phyloP scores from a whole-genome alignment of 805 yeast species.

The Nematodospora valgi region DNA sequence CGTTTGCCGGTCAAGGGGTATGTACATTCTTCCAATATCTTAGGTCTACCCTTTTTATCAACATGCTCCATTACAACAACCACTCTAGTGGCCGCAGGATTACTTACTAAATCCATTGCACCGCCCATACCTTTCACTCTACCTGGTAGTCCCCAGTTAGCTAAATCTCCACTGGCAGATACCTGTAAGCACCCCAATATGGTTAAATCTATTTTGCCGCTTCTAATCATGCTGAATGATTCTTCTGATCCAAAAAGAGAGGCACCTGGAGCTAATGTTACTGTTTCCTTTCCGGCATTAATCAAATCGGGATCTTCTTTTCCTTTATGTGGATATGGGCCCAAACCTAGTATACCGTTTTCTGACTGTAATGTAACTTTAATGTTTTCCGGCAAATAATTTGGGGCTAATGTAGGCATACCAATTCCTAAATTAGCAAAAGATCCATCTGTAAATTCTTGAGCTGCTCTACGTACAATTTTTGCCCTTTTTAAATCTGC shows the following conservation, averaged over 20 bases:
- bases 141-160: slow-evolving; percentile 54
- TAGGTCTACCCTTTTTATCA: slow-evolving; percentile 45
- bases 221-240: slow-evolving; percentile 48
- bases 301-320: slow-evolving; percentile 46
- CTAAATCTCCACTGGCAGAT: slow-evolving; percentile 45
- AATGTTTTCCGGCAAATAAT: slow-evolving; percentile 30
- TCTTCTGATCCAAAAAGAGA: slow-evolving; percentile 48
- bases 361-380: slow-evolving; percentile 45
- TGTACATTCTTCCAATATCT: slow-evolving; percentile 41
- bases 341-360: slow-evolving; percentile 49
- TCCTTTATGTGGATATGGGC: slow-evolving; percentile 43
- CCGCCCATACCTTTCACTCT: slow-evolving; percentile 53
- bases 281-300: slow-evolving; percentile 52
- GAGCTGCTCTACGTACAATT: slow-evolving; percentile 43
- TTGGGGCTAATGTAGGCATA: slow-evolving; percentile 49
- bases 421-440: slow-evolving; percentile 49
- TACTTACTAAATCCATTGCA: slow-evolving; percentile 51
- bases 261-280: slow-evolving; percentile 44
- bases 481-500: slow-evolving; percentile 22
- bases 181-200: slow-evolving; percentile 51
- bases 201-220: slow-evolving; percentile 43
- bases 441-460: slow-evolving; percentile 42
- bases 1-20: slow-evolving; percentile 47
- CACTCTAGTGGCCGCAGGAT: slow-evolving; percentile 42
- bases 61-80: slow-evolving; percentile 48